Conservation (phyloP, 1,284 basidiomycete genomes). For the Fomitopsis schrenkii region DNA sequence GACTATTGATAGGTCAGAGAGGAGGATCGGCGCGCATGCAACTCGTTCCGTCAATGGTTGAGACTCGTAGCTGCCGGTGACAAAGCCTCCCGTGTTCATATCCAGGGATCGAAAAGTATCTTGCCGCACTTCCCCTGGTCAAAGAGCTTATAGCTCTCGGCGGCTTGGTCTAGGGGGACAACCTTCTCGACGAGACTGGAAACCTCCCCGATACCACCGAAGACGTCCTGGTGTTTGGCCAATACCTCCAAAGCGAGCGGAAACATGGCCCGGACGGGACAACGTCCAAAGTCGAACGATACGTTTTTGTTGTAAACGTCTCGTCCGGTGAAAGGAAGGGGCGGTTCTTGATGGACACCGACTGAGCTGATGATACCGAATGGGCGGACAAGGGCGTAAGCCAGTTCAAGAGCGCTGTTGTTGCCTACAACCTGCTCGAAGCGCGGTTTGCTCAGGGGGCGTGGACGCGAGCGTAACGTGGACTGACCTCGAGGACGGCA, state of each 20-base stretch:
- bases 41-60: too few species aligned
- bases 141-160: slow-evolving; percentile 57
- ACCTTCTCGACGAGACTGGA: slow-evolving; percentile 63
- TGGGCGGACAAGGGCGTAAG: slow-evolving; percentile 74
- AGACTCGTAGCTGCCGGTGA: too few species aligned
- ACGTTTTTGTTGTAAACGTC: slow-evolving; percentile 82
- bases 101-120: slow-evolving; percentile 70
- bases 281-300: slow-evolving; percentile 80
- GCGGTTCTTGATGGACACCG: slow-evolving; percentile 62
- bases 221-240: slow-evolving; percentile 64
- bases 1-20: too few species aligned
- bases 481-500: slow-evolving; percentile 57
- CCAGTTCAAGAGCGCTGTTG: slow-evolving; percentile 62
- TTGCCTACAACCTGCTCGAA: slow-evolving; percentile 72
- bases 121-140: slow-evolving; percentile 71
- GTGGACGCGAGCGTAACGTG: slow-evolving; percentile 3
- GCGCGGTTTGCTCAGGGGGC: background rate
- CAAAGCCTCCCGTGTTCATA: slow-evolving; percentile 11
- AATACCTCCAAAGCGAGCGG: slow-evolving; percentile 70
- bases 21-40: too few species aligned
- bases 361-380: slow-evolving; percentile 81
- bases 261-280: slow-evolving; percentile 80
- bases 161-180: slow-evolving; percentile 52
- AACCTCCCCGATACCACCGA: slow-evolving; percentile 55
- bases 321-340: slow-evolving; percentile 56